Evolutionary conservation across 225 moss, liverwort and hornwort species (phyloP), one percentile per base, ranked within the genome.

Genomic region (Polytrichum formosum): DNA sequence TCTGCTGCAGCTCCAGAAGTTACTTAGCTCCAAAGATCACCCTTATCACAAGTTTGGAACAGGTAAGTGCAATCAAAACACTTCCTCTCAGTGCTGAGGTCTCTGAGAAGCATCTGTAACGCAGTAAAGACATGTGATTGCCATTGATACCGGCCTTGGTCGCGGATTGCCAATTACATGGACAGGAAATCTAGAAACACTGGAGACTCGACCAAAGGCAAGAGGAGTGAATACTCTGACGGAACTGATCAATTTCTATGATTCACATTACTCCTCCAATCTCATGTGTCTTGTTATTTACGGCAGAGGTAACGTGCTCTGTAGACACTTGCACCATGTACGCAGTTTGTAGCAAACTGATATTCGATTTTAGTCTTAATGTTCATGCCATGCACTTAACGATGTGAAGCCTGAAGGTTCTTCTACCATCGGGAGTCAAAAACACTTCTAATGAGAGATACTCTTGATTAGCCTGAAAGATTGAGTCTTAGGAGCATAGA

Each of bases 41-140:
- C 90, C 92, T 22, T 92, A 77, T 84, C 88, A 90, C 86, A 90
- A 82, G 73, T 92, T 90, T 90, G 92, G 86, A 72, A 76, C 89
- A 67, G 91, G 91, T 88, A 54, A 68, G 28, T 54, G 5, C 18
- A 13, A 54, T 18, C 5, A 23, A 23, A 63, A 63, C 58, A 20
- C 58, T 58, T 9, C n/a, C 31, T 54, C 70, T 66, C 53, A 46
- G 16, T 46, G 46, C 46, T 46, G 4, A 46, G 46, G 13, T 46
- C 13, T 46, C 16, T 46, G 13, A 16, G 16, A 46, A 3, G 4
- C 37, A 46, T 46, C 16, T 46, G 13, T 46, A 13, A 13, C 16
- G 4, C 46, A 46, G 4, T 2, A 16, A 46, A 46, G 3, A 46
- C 46, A 46, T 46, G 13, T 46, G 46, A 4, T 46, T 37, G 3